Percentiles rank a stretch among this genome's conserved stretches.
These are phyloP conservation scores for Glonium stellatum DNA, from an alignment of 495 filamentous ascomycete genomes.

Conservation along the genomic window DNA sequence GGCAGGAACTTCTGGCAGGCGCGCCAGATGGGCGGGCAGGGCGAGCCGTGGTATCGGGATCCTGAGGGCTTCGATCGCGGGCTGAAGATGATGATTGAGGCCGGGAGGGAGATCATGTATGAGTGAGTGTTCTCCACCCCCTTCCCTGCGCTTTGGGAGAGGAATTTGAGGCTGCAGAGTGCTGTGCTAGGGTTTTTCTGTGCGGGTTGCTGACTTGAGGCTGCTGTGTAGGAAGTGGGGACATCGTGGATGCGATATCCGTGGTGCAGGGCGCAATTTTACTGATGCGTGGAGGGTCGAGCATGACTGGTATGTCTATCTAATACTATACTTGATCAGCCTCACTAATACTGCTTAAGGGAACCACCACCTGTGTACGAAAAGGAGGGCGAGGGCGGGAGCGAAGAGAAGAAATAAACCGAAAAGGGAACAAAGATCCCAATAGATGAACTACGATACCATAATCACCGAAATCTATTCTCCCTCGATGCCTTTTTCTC, in stretches of 20 bases:
- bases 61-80: slow-evolving; percentile 47
- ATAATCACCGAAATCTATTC: too few relatives aligned
- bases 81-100: slow-evolving; percentile 47
- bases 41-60: slow-evolving; percentile 55
- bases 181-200: too few relatives aligned
- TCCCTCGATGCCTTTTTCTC: too few relatives aligned
- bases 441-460: not conserved
- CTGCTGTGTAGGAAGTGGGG: not conserved
- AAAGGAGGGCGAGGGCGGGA: not conserved
- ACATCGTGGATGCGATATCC: not conserved
- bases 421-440: not conserved
- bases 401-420: not conserved
- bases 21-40: slow-evolving; percentile 50
- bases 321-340: not conserved
- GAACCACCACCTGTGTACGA: not conserved
- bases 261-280: not conserved
- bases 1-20: slow-evolving; percentile 55
- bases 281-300: not conserved
- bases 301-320: not conserved
- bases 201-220: not conserved
- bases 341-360: not conserved
- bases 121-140: not conserved
- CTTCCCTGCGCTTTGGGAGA: too few relatives aligned
- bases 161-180: too few relatives aligned
- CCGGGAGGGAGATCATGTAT: slow-evolving; percentile 41